Evolutionary conservation across 2,329 filamentous ascomycete species (phyloP), one percentile per base, ranked within the genome.

Genomic region (Pseudogymnoascus sp.): DNA sequence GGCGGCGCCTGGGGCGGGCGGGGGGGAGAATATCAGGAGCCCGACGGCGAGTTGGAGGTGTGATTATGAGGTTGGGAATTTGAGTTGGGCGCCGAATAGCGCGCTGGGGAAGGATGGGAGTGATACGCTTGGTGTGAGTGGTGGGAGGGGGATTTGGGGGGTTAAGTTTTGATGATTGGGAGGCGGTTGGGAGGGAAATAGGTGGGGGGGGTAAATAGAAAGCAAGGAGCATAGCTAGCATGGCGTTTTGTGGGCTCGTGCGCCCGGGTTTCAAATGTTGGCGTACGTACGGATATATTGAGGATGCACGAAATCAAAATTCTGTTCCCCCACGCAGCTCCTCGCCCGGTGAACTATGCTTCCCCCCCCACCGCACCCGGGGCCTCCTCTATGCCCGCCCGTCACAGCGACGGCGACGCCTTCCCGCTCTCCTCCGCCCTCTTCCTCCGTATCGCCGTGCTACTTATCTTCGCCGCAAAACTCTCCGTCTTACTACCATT

Each of bases 401-500:
- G 2, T 38, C 15, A 38, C 15, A 40, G 36, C 17, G 36, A 40
- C 36, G 31, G 31, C 31, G 44, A 50, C 23, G 44, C 28, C 57
- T 60, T 60, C 57, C 57, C 57, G 10, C 57, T 36, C 44, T 62
- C 60, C 60, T 74, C 72, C 5, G 71, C 68, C 67, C 68, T 75
- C 44, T 80, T 79, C 66, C 82, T 81, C 68, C 88, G 80, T 69
- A 96, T 96, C 64, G 89, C 89, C 0, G 93, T 96, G 76, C 93
- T 97, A 79, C 92, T 96, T 69, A 97, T 90, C 78, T 97, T 97
- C 66, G 84, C 83, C 26, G 87, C 84, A 75, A 96, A 96, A 67
- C 83, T 81, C 64, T 86, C 83, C 11, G 73, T 78, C 67, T 76
- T 77, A n/a, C 69, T 75, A 50, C 59, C 71, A n/a, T 69, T 75